A percentile compares a stretch with the other conserved stretches of the same genome.
Evolutionary conservation across 192 early-diverging fungal genomes (phyloP).

Genomic region (Linnemannia elongata): DNA sequence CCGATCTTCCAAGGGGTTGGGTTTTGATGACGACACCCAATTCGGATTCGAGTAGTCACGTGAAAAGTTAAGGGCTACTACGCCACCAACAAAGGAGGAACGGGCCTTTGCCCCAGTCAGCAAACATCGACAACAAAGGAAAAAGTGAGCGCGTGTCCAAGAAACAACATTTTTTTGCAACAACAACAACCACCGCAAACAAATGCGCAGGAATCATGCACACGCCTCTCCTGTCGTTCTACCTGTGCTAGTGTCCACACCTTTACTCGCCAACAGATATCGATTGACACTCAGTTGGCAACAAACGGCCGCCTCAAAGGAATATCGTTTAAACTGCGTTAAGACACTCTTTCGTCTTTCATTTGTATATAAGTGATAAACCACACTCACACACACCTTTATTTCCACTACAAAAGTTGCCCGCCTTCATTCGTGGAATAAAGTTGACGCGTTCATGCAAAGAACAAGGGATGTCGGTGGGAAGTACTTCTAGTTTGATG

Average conservation of each 20-base stretch:
- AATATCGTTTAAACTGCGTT: too few relatives aligned
- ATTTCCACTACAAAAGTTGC: not conserved
- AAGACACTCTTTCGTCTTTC: not conserved
- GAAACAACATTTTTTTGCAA: too few relatives aligned
- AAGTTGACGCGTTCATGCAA: not conserved
- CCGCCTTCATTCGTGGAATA: not conserved
- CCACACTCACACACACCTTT: not conserved
- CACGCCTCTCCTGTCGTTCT: not conserved
- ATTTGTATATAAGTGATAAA: not conserved
- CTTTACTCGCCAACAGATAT: not conserved
- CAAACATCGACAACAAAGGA: too few relatives aligned
- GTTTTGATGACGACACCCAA: too few relatives aligned
- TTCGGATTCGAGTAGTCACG: not conserved
- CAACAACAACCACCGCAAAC: not conserved
- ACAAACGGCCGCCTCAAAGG: not conserved
- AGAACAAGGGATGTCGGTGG: too few relatives aligned
- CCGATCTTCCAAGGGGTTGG: too few relatives aligned
- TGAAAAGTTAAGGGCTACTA: not conserved
- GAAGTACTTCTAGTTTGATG: not conserved
- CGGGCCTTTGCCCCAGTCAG: not conserved
- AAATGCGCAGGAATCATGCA: not conserved
- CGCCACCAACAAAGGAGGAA: not conserved
- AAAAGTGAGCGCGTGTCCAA: too few relatives aligned
- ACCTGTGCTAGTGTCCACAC: not conserved
- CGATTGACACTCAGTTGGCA: not conserved